phyloP scores from a whole-genome alignment of 768 basidiomycete genomes.

The Mrakia blollopis region DNA sequence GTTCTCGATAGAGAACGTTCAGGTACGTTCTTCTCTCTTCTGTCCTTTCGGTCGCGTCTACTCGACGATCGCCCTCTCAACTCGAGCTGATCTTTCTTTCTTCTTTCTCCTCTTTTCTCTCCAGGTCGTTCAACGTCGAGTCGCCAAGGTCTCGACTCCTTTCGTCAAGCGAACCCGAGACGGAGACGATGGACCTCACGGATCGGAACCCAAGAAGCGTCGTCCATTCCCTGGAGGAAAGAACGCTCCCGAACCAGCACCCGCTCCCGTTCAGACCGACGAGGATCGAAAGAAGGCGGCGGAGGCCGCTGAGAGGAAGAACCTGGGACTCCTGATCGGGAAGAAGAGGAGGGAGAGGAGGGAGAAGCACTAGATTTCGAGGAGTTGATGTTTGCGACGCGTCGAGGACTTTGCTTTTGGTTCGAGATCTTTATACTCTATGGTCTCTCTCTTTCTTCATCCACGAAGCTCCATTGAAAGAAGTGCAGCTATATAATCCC shows the following conservation, averaged over 20 bases:
- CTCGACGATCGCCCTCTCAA: not conserved
- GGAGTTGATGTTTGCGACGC: not conserved
- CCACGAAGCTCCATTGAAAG: too few relatives aligned
- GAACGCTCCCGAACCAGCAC: constrained; percentile 21
- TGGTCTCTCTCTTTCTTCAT: too few relatives aligned
- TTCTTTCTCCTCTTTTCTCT: not conserved
- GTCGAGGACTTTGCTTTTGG: not conserved
- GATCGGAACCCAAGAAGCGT: not conserved
- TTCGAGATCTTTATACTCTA: too few relatives aligned
- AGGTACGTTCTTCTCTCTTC: constrained; percentile 47
- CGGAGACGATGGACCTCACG: constrained; percentile 19
- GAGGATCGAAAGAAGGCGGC: constrained; percentile 25
- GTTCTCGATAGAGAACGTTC: constrained; percentile 91
- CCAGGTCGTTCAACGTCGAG: constrained; percentile 24
- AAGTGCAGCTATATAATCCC: too few relatives aligned
- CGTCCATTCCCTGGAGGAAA: constrained; percentile 18
- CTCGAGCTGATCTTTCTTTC: not conserved
- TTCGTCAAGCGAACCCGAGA: constrained; percentile 13
- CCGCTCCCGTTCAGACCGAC: constrained; percentile 27
- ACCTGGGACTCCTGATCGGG: constrained; percentile 68
- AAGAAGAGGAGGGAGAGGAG: constrained; percentile 71
- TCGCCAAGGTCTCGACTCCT: constrained; percentile 17
- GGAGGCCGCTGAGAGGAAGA: constrained; percentile 35
- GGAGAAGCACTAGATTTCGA: constrained; percentile 36
- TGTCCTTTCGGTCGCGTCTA: not conserved